Evolutionary conservation across 495 filamentous ascomycete species (phyloP).

Genomic region (Astrothelium subdiscretum): DNA sequence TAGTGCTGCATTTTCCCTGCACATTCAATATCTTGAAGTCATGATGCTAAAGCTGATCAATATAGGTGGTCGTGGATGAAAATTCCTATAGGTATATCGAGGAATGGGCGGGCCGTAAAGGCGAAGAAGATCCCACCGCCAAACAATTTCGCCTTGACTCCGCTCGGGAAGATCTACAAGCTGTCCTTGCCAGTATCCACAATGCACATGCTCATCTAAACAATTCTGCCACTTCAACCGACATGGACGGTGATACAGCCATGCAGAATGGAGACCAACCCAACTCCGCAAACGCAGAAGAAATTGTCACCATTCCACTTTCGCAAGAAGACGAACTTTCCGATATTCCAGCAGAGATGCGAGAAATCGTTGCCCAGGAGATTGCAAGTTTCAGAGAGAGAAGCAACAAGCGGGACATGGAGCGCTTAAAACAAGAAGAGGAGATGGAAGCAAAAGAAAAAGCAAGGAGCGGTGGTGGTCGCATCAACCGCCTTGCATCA

Average conservation of each 20-base stretch:
- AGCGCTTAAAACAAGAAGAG: slow-evolving; percentile 76
- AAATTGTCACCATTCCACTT: slow-evolving; percentile 84
- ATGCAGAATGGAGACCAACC: slow-evolving; percentile 54
- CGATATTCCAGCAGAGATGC: slow-evolving; percentile 92
- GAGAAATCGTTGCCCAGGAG: slow-evolving; percentile 90
- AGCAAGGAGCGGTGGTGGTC: slow-evolving; percentile 51
- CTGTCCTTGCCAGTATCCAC: slow-evolving; percentile 57
- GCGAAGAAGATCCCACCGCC: slow-evolving; percentile 54
- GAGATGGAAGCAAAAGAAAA: slow-evolving; percentile 84
- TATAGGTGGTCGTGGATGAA: slow-evolving; percentile 65
- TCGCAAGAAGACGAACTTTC: slow-evolving; percentile 87
- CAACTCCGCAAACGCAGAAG: slow-evolving; percentile 30
- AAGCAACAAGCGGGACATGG: slow-evolving; percentile 75
- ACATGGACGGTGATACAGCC: slow-evolving; percentile 54
- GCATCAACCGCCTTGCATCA: slow-evolving; percentile 58
- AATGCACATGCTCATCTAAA: slow-evolving; percentile 46
- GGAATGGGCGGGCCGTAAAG: slow-evolving; percentile 55
- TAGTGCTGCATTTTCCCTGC: not conserved
- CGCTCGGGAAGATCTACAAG: slow-evolving; percentile 52
- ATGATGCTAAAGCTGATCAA: not conserved
- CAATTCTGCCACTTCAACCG: slow-evolving; percentile 22
- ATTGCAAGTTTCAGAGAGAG: slow-evolving; percentile 89
- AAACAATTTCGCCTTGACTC: slow-evolving; percentile 56
- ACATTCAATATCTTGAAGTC: not conserved
- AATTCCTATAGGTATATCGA: slow-evolving; percentile 70